Base-by-base conservation (phyloP, 306 rosid genomes). In the Citrullus mucosospermus region DNA sequence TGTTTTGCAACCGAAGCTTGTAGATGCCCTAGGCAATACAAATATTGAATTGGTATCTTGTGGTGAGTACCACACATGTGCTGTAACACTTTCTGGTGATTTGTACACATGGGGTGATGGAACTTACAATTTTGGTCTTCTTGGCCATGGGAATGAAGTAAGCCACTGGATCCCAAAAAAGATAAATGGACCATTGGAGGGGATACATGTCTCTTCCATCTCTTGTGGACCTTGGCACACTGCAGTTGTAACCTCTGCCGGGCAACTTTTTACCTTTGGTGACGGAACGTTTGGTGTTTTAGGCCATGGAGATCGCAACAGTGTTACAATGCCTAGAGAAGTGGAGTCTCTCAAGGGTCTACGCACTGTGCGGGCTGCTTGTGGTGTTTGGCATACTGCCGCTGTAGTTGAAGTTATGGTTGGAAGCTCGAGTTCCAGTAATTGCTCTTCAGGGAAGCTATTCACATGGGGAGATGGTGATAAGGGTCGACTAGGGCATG, bases 391-490 rank as follows among this genome's bases (percentile, higher is more conserved):
- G 99, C 99, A 95, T 78, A 92, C 99, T 75, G 99, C 99, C 82
- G 98, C 99, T 3, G 96, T 95, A 62, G 97, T 95, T 69, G 99
- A 95, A 90, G 96, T 95, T 86, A 92, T 95, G 99, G 99, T 90
- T 77, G 97, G 98, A 67, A 95, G 90, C 81, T 91, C 99, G 57
- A 91, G 97, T 88, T 88, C 99, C 82, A 92, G 99, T 78, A 95
- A 91, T 82, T 95, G 99, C 84, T 95, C 99, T 83, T 95, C 97
- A 56, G 98, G 96, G 76, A 91, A 95, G 88, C 88, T 95, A 75
- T 95, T 95, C 83, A 95, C 99, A 72, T 95, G 99, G 99, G 99
- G 99, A 59, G 99, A 95, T 87, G 99, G 99, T 44, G 99, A 95
- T 86, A 95, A 95, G 85, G 93, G 99, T 80, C 90, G 98, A 68